These are phyloP conservation scores for Aquanectria penicillioides DNA, from an alignment of 2,329 filamentous ascomycete genomes.

Conservation along the genomic window DNA sequence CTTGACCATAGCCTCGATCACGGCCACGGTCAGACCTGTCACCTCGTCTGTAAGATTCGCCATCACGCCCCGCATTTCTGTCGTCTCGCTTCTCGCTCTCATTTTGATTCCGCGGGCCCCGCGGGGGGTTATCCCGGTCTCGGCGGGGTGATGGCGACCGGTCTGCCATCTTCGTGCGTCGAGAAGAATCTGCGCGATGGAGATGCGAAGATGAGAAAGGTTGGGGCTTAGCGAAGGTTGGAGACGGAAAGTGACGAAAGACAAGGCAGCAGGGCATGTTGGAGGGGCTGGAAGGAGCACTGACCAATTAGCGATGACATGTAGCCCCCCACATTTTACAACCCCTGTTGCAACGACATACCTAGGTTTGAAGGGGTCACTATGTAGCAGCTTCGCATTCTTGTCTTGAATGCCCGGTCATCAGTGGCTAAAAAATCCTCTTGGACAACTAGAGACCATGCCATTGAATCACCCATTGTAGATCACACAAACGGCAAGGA, in stretches of 20 bases:
- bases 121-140: constrained; percentile 14
- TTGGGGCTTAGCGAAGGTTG: constrained; percentile 1
- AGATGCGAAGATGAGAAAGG: background rate
- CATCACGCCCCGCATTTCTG: too few relatives aligned
- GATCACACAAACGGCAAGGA: too few relatives aligned
- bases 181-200: background rate
- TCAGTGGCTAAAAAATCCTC: too few relatives aligned
- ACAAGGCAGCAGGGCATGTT: constrained; percentile 8
- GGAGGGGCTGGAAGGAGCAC: background rate
- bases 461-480: too few relatives aligned
- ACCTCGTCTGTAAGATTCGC: constrained; percentile 5
- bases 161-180: constrained; percentile 16
- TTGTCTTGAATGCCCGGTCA: too few relatives aligned
- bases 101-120: constrained; percentile 2
- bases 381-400: too few relatives aligned
- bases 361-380: background rate
- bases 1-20: background rate
- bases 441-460: too few relatives aligned
- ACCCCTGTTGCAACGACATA: background rate
- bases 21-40: constrained; percentile 17
- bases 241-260: constrained; percentile 5
- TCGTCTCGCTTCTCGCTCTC: constrained; percentile 8
- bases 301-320: background rate
- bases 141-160: constrained; percentile 11
- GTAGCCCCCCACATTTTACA: constrained; percentile 12